These are phyloP conservation scores for Podosphaera fusca DNA, from an alignment of 2,329 filamentous ascomycete genomes.

Conservation along the genomic window DNA sequence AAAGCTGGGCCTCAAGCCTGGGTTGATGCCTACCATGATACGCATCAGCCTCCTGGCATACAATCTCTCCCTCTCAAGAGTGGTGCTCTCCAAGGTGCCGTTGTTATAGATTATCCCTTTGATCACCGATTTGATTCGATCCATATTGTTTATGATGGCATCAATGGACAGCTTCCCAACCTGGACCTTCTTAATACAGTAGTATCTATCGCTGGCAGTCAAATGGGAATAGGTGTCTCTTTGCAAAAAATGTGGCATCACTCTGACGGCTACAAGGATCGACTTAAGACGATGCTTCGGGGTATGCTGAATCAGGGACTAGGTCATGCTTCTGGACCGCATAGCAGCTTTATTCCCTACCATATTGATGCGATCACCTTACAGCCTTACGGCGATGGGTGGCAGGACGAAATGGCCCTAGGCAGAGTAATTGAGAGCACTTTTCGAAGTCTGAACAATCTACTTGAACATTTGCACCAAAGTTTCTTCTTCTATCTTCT, in stretches of 20 bases:
- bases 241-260: conserved; percentile 73
- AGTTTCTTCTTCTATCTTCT: conserved; percentile 98
- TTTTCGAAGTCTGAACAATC: conserved; percentile 83
- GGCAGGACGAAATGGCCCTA: conserved; percentile 95
- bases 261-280: conserved; percentile 52
- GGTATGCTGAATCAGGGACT: conserved; percentile 85
- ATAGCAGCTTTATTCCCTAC: conserved; percentile 92
- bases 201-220: conserved; percentile 62
- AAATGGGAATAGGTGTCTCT: conserved; percentile 71
- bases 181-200: conserved; percentile 90
- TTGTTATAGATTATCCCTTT: conserved; percentile 83
- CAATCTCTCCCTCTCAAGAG: conserved; percentile 70
- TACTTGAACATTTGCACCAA: conserved; percentile 90
- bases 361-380: conserved; percentile 91
- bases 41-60: conserved; percentile 48
- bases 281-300: conserved; percentile 68
- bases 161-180: conserved; percentile 89
- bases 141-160: conserved; percentile 82
- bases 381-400: conserved; percentile 71
- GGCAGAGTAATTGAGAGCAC: conserved; percentile 75
- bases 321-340: conserved; percentile 70
- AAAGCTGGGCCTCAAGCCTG: conserved; percentile 81
- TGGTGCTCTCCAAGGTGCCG: conserved; percentile 72
- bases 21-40: conserved; percentile 93
- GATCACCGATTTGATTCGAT: conserved; percentile 67